Evolutionary conservation across 2,329 filamentous ascomycete genomes (phyloP), one percentile per base, ranked within the genome.

Genomic region (Arthrinium phaeospermum): DNA sequence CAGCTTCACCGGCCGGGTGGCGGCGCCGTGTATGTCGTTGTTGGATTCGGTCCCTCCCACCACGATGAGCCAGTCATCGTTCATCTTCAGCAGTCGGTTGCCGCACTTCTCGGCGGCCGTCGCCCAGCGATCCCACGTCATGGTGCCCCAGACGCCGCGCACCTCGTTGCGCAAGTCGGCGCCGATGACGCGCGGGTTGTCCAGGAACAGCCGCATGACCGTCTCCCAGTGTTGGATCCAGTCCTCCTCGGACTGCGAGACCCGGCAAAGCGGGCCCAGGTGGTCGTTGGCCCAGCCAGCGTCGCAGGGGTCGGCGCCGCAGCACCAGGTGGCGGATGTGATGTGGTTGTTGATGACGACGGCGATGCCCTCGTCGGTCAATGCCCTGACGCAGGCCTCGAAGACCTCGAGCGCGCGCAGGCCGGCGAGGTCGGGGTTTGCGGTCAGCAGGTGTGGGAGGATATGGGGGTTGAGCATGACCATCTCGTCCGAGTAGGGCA

Each of bases 331-430:
- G 13, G 91, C 89, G 67, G 86, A 87, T 1, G 91, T 93, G 80
- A 93, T 93, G 80, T 93, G 91, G 80, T 93, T 90, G 83, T 93
- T 93, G 74, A 92, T 81, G 69, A 93, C 90, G 71, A 93, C 91
- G 30, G 90, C 88, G 70, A 93, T 81, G 30, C 90, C 91, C 14
- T 86, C 88, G 41, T 88, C 86, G 12, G 91, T 92, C 76, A 93
- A 82, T 14, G 89, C 85, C 68, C 85, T 82, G 41, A 91, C 86
- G 51, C 88, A 88, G 5, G 90, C 90, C 73, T 86, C 85, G 75
- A 89, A 89, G 5, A 93, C 82, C 75, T 92, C 91, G 74, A 93
- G 79, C 8, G 91, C 91, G 64, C 83, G 83, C 69, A 83, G 78
- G 1, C 89, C 89, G 12, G 87, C 79, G 14, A 93, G 84, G 76